phyloP scores from a whole-genome alignment of 73 alveolate species.

The Blepharisma japonicum region DNA sequence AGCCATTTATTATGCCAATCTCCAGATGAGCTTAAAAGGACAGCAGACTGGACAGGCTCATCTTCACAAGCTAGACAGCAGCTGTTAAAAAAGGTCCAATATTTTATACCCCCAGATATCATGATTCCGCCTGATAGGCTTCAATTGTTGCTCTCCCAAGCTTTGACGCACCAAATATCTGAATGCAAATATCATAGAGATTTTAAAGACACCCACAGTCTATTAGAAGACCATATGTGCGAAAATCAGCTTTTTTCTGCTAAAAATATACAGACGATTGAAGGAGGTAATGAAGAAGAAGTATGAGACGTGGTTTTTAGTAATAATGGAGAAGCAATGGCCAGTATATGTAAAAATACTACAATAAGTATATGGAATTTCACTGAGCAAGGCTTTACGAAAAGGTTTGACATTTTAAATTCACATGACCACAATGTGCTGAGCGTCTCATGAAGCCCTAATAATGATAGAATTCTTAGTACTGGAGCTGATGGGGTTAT shows the following conservation, averaged over 20 bases:
- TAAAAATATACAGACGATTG: constrained; percentile 30
- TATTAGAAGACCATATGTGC: constrained; percentile 49
- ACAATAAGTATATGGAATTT: background rate
- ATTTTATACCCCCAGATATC: constrained; percentile 29
- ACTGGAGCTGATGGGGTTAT: no score
- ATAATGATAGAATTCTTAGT: no score
- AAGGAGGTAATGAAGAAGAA: constrained; percentile 38
- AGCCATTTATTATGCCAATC: constrained; percentile 35
- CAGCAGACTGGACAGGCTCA: constrained; percentile 40
- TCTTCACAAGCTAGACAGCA: constrained; percentile 33
- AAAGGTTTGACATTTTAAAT: no score
- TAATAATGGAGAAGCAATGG: constrained; percentile 37
- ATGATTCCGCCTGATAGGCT: constrained; percentile 43
- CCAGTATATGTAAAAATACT: constrained; percentile 29
- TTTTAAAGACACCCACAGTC: constrained; percentile 3
- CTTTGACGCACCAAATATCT: constrained; percentile 27
- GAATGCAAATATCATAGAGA: constrained; percentile 39
- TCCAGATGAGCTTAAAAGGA: constrained; percentile 23
- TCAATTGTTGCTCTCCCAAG: constrained; percentile 29
- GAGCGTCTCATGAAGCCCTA: no score
- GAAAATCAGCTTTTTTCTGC: constrained; percentile 27
- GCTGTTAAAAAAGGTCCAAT: constrained; percentile 36
- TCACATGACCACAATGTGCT: no score
- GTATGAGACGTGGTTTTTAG: constrained; percentile 46
- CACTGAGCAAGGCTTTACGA: no score